phyloP scores from a whole-genome alignment of 2,329 filamentous ascomycete species.

The Ceratocystiopsis minuta region DNA sequence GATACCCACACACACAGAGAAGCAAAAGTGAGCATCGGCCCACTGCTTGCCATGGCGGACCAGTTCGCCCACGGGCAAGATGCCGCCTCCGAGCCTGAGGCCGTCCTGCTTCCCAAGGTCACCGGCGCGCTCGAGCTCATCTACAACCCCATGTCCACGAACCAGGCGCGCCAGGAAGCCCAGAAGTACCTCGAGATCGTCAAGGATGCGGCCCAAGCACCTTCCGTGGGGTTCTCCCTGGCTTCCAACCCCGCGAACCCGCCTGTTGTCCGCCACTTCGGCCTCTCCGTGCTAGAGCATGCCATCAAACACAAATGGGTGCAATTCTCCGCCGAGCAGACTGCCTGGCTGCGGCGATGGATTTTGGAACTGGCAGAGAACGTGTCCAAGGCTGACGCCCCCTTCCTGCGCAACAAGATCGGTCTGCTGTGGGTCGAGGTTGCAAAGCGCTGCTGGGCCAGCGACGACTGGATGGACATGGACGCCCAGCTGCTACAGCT shows the following conservation, averaged over 20 bases:
- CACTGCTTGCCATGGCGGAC: conserved; percentile 2
- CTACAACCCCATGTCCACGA: conserved; percentile 64
- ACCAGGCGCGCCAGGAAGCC: conserved; percentile 65
- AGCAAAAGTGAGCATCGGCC: background rate
- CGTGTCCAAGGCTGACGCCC: conserved; percentile 53
- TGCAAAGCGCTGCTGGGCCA: conserved; percentile 83
- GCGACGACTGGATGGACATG: conserved; percentile 78
- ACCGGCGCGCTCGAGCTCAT: conserved; percentile 74
- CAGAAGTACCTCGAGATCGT: conserved; percentile 72
- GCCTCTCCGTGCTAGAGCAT: conserved; percentile 78
- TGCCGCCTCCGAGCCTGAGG: conserved; percentile 5
- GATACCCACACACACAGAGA: no score
- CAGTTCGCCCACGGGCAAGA: conserved; percentile 7
- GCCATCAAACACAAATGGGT: conserved; percentile 74
- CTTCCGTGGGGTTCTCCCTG: conserved; percentile 68
- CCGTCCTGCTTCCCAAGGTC: conserved; percentile 43
- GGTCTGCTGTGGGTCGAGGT: conserved; percentile 89
- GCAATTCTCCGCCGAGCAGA: conserved; percentile 51
- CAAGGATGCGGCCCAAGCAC: conserved; percentile 63
- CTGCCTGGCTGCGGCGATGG: conserved; percentile 51
- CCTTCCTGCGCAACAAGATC: conserved; percentile 82
- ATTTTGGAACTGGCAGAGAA: conserved; percentile 61
- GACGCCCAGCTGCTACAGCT: conserved; percentile 64
- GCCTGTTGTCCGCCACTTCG: conserved; percentile 79
- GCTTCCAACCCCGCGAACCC: conserved; percentile 59